A percentile compares a stretch with the other conserved stretches of the same genome.
These are phyloP conservation scores for Stachybotrys elegans DNA, from an alignment of 2,329 filamentous ascomycete species.

Conservation along the genomic window DNA sequence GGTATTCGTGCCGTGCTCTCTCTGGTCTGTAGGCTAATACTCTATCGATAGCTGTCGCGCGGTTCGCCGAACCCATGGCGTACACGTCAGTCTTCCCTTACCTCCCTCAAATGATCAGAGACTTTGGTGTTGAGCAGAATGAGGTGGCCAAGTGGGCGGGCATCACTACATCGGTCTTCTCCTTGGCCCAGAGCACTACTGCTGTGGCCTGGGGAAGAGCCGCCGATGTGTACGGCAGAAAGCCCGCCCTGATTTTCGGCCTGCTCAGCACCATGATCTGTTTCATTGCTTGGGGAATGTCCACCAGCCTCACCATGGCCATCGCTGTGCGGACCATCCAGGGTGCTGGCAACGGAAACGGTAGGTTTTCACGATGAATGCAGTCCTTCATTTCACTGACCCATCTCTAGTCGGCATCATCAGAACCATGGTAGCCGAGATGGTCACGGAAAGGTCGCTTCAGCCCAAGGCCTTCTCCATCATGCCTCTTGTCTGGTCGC, in stretches of 20 bases:
- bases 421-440: slow-evolving; percentile 84
- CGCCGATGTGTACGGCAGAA: slow-evolving; percentile 76
- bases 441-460: slow-evolving; percentile 80
- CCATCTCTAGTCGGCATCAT: slow-evolving; percentile 69
- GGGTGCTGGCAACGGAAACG: slow-evolving; percentile 82
- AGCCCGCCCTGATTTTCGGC: slow-evolving; percentile 72
- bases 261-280: slow-evolving; percentile 75
- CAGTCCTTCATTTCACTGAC: too few species aligned
- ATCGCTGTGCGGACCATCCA: slow-evolving; percentile 72
- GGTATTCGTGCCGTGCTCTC: too few species aligned
- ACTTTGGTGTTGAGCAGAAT: slow-evolving; percentile 66
- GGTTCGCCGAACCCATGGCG: slow-evolving; percentile 71
- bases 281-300: slow-evolving; percentile 79
- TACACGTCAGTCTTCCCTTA: slow-evolving; percentile 68
- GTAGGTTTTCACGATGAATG: slow-evolving; percentile 33
- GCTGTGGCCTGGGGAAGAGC: slow-evolving; percentile 72
- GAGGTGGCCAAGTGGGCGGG: slow-evolving; percentile 79
- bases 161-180: slow-evolving; percentile 67
- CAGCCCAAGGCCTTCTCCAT: slow-evolving; percentile 87
- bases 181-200: slow-evolving; percentile 64
- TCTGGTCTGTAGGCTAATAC: too few species aligned
- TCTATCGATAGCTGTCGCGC: slow-evolving; percentile 57
- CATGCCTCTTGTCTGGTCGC: slow-evolving; percentile 86
- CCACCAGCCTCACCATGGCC: slow-evolving; percentile 72
- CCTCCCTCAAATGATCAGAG: slow-evolving; percentile 77